Conservation (phyloP, 2,329 filamentous ascomycete genomes). For the Basipetospora chlamydospora region DNA sequence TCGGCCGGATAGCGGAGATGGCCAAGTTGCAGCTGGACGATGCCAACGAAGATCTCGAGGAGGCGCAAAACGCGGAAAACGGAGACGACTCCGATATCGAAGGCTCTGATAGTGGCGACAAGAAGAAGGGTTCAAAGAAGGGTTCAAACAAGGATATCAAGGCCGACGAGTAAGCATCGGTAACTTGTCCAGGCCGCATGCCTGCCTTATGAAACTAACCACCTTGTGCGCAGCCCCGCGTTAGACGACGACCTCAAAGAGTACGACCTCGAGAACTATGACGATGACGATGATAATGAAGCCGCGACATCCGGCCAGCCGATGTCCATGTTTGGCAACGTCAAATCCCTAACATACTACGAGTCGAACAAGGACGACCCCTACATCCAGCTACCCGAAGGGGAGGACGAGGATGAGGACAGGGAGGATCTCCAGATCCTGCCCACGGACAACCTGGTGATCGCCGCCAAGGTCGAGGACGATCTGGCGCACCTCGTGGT, state of each 20-base stretch:
- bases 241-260: conserved; percentile 80
- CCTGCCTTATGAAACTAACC: too few relatives aligned
- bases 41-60: conserved; percentile 71
- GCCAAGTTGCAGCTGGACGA: conserved; percentile 77
- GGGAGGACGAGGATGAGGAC: conserved; percentile 68
- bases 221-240: conserved; percentile 1
- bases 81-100: conserved; percentile 11
- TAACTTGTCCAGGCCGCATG: too few relatives aligned
- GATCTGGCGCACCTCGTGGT: conserved; percentile 94
- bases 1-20: conserved; percentile 58
- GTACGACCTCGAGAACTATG: conserved; percentile 92
- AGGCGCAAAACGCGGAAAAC: conserved; percentile 38
- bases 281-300: conserved; percentile 56
- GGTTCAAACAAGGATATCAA: conserved; percentile 15
- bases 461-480: conserved; percentile 90
- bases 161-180: conserved; percentile 8
- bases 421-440: conserved; percentile 88
- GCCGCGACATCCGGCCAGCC: conserved; percentile 42
- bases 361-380: conserved; percentile 89
- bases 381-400: conserved; percentile 77
- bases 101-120: conserved; percentile 1
- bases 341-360: conserved; percentile 88
- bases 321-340: conserved; percentile 88
- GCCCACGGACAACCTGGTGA: conserved; percentile 79
- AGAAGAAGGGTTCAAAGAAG: conserved; percentile 15